Evolutionary conservation across 805 yeast species (phyloP).

Genomic region (Kuraishia hungarica): DNA sequence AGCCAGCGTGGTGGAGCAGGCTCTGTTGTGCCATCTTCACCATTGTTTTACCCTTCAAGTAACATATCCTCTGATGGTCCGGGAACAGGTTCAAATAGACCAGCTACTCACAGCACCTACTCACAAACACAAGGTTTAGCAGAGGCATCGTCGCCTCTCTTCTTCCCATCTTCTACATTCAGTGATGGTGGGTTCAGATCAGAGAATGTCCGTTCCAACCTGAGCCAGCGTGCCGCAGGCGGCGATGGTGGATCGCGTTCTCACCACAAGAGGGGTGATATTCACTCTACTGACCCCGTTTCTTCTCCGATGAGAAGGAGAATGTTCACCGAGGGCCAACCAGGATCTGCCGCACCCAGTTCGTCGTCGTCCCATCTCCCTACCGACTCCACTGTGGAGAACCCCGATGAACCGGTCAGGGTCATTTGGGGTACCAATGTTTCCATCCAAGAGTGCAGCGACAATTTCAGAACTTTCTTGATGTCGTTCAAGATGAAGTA

Average conservation of each 20-base stretch:
- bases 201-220: conserved; percentile 25
- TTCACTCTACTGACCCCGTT: conserved; percentile 58
- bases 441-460: conserved; percentile 80
- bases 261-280: conserved; percentile 62
- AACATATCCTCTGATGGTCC: not conserved
- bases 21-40: conserved; percentile 1
- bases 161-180: conserved; percentile 35
- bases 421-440: conserved; percentile 99
- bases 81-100: not conserved
- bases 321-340: conserved; percentile 35
- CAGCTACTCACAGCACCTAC: not conserved
- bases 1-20: not conserved
- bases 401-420: conserved; percentile 65
- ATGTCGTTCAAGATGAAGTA: conserved; percentile 76
- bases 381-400: conserved; percentile 19
- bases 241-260: conserved; percentile 21
- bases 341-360: conserved; percentile 15
- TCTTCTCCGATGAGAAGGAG: conserved; percentile 65
- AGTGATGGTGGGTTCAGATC: conserved; percentile 34
- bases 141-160: conserved; percentile 40
- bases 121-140: conserved; percentile 14
- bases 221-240: conserved; percentile 33
- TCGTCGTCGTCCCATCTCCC: conserved; percentile 17
- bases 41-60: not conserved
- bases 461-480: conserved; percentile 71